phyloP scores from a whole-genome alignment of 768 basidiomycete genomes.

The Kwoniella pini region DNA sequence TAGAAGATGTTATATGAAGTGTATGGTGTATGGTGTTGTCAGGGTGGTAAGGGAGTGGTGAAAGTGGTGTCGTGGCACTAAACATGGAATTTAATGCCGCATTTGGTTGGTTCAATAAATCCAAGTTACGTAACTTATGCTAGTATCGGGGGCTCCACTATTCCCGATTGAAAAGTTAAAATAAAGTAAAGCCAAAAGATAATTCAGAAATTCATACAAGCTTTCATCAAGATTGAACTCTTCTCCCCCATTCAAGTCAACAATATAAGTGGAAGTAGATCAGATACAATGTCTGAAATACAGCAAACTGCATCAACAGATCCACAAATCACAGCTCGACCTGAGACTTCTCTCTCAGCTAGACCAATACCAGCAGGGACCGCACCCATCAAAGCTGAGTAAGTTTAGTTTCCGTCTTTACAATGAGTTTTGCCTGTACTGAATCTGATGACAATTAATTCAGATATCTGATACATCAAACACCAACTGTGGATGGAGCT shows the following conservation, averaged over 20 bases:
- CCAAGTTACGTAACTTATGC: neutral
- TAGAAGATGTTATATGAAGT: neutral
- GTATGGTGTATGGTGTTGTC: constrained; percentile 5
- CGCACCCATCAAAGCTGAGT: constrained; percentile 53
- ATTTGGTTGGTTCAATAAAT: neutral
- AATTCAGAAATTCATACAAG: neutral
- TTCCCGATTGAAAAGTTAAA: neutral
- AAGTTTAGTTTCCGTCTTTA: constrained; percentile 12
- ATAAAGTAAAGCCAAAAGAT: neutral
- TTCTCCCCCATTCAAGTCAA: neutral
- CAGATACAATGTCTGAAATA: constrained; percentile 5
- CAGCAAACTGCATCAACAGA: constrained; percentile 14
- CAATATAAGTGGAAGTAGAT: neutral
- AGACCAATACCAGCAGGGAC: constrained; percentile 27
- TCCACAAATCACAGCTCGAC: constrained; percentile 27
- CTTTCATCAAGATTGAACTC: neutral
- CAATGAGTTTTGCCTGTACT: neutral
- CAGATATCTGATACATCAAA: constrained; percentile 30
- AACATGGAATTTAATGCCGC: neutral
- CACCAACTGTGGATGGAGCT: constrained; percentile 16
- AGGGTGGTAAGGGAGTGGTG: constrained; percentile 1
- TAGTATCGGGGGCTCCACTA: neutral
- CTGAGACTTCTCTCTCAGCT: constrained; percentile 31
- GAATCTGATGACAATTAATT: neutral
- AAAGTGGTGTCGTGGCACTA: constrained; percentile 11